A percentile compares a stretch with the other conserved stretches of the same genome.
These are phyloP conservation scores for Pleurotus ostreatus DNA, from an alignment of 768 basidiomycete genomes.

Conservation along the genomic window DNA sequence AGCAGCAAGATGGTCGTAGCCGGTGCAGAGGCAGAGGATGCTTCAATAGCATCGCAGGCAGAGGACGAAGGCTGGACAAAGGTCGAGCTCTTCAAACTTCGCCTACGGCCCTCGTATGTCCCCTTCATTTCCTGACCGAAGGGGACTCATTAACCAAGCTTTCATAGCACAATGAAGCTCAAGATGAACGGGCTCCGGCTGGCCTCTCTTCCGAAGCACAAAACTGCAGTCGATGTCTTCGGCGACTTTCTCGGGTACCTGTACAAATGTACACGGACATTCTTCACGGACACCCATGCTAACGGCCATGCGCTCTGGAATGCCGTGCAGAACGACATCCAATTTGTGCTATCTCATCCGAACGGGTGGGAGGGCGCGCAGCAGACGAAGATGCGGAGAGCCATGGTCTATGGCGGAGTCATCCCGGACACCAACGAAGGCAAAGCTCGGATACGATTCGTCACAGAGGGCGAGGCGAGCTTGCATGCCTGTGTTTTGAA, in stretches of 20 bases:
- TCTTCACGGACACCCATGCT: slow-evolving; percentile 82
- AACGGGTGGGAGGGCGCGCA: slow-evolving; percentile 84
- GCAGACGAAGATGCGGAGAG: slow-evolving; percentile 72
- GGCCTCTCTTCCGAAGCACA: slow-evolving; percentile 59
- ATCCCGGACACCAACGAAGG: slow-evolving; percentile 74
- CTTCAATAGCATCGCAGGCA: slow-evolving; percentile 55
- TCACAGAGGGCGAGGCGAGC: slow-evolving; percentile 83
- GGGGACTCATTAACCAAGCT: no score
- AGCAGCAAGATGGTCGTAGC: slow-evolving; percentile 64
- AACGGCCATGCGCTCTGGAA: slow-evolving; percentile 66
- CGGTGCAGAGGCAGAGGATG: slow-evolving; percentile 73
- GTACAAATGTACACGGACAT: slow-evolving; percentile 65
- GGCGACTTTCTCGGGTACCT: slow-evolving; percentile 77
- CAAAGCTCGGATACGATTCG: slow-evolving; percentile 69
- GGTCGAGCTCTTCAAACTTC: slow-evolving; percentile 81
- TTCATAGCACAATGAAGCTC: slow-evolving; percentile 61
- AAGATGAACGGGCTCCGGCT: slow-evolving; percentile 84
- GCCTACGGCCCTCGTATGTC: slow-evolving; percentile 50
- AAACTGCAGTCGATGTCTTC: slow-evolving; percentile 70
- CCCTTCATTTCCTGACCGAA: no score
- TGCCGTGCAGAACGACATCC: slow-evolving; percentile 63
- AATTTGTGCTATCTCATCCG: slow-evolving; percentile 75
- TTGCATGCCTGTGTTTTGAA: slow-evolving; percentile 77
- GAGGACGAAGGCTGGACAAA: slow-evolving; percentile 79
- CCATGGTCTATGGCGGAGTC: slow-evolving; percentile 66